phyloP scores from a whole-genome alignment of 257 asterid species.

The Apocynum venetum region DNA sequence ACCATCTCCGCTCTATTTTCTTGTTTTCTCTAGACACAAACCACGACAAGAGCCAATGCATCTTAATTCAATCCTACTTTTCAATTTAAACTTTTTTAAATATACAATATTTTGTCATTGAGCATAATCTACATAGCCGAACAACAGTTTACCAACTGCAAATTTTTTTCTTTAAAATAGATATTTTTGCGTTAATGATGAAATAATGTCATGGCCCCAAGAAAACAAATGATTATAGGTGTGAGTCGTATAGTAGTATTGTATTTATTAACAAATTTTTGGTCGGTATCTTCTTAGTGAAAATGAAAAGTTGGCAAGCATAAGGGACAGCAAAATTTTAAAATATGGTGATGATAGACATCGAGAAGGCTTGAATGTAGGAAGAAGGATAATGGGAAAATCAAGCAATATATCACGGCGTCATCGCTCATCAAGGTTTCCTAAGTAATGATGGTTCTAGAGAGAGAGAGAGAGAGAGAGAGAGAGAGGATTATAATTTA shows the following conservation, averaged over 20 bases:
- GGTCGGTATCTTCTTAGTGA: no score
- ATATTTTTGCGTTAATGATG: no score
- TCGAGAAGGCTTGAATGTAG: constrained; percentile 7
- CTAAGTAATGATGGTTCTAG: constrained; percentile 14
- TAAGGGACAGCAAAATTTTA: background rate
- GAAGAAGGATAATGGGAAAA: constrained; percentile 17
- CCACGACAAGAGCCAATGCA: background rate
- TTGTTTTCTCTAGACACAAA: background rate
- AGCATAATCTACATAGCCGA: no score
- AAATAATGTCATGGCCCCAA: no score
- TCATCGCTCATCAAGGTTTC: constrained; percentile 13
- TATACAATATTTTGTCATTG: no score
- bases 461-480: constrained; percentile 5
- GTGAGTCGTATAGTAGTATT: no score
- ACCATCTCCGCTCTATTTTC: background rate
- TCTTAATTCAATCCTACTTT: background rate
- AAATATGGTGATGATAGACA: background rate
- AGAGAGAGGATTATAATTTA: no score
- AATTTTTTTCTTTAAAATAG: no score
- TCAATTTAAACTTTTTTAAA: background rate
- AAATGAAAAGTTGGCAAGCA: background rate
- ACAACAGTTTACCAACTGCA: no score
- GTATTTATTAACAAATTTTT: no score
- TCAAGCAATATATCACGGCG: constrained; percentile 11
- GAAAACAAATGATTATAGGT: no score